These are phyloP conservation scores for Phytophthora melonis DNA, from an alignment of 352 stramenopile species.

Conservation along the genomic window DNA sequence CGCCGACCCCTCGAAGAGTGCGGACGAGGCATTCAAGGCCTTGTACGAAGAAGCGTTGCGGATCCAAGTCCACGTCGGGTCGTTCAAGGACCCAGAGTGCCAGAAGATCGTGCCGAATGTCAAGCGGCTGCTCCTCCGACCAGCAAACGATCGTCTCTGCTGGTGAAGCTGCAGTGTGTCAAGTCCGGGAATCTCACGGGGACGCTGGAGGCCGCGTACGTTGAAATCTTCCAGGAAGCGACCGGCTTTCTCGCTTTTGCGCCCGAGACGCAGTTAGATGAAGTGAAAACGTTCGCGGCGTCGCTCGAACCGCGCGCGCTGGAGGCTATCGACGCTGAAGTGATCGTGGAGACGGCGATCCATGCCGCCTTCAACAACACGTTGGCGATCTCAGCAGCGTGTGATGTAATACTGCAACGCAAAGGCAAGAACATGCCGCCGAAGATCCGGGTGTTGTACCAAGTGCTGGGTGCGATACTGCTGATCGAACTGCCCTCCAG, in stretches of 20 bases:
- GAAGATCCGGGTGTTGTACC: constrained; percentile 58
- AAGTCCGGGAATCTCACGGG: constrained; percentile 58
- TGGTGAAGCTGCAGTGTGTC: constrained; percentile 75
- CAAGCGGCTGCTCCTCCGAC: constrained; percentile 53
- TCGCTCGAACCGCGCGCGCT: constrained; percentile 39
- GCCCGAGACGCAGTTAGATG: constrained; percentile 35
- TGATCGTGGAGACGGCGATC: constrained; percentile 65
- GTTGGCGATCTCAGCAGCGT: constrained; percentile 46
- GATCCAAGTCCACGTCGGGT: constrained; percentile 76
- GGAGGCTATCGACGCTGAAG: constrained; percentile 60
- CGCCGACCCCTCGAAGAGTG: constrained; percentile 32
- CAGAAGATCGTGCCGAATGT: constrained; percentile 76
- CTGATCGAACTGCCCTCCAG: constrained; percentile 31
- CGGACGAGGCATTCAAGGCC: constrained; percentile 33
- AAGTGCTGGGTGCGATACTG: constrained; percentile 65
- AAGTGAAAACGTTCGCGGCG: constrained; percentile 48
- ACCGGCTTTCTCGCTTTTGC: constrained; percentile 56
- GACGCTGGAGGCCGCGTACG: constrained; percentile 52
- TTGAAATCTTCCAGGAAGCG: constrained; percentile 71
- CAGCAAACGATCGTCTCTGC: constrained; percentile 52
- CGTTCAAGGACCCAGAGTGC: constrained; percentile 80
- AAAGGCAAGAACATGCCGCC: constrained; percentile 66
- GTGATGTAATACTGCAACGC: constrained; percentile 56
- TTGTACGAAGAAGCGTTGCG: constrained; percentile 77
- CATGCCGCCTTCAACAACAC: constrained; percentile 54